phyloP scores from a whole-genome alignment of 2,329 filamentous ascomycete species.

The Colletotrichum tropicale region DNA sequence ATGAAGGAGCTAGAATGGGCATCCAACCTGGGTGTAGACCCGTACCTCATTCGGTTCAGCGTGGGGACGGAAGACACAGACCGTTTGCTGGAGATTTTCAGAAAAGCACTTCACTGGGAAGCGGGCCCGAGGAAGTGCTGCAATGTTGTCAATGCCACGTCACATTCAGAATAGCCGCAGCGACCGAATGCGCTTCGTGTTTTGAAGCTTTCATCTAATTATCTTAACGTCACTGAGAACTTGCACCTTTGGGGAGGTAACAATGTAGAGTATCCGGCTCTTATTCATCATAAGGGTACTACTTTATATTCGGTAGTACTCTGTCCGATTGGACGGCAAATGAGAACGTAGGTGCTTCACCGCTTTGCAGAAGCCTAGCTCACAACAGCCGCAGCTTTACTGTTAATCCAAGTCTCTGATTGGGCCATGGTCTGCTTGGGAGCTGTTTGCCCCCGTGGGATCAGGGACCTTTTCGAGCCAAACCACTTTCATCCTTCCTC shows the following conservation, averaged over 20 bases:
- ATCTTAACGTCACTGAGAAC: not conserved
- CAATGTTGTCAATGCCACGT: accelerated
- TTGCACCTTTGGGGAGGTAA: not conserved
- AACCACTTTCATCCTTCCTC: not conserved
- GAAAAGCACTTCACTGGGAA: not conserved
- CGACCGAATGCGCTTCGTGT: not conserved
- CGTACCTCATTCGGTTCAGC: slow-evolving; percentile 81
- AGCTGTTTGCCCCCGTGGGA: not conserved
- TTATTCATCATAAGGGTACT: not conserved
- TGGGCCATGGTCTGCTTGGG: not conserved
- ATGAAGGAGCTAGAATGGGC: slow-evolving; percentile 92
- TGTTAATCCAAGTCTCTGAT: not conserved
- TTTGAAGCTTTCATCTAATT: not conserved
- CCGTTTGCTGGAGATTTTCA: slow-evolving; percentile 48
- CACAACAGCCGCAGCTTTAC: not conserved
- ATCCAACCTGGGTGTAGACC: slow-evolving; percentile 77
- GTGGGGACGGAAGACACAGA: slow-evolving; percentile 83
- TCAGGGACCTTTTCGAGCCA: not conserved
- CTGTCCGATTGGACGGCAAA: not conserved
- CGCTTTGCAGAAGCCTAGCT: not conserved
- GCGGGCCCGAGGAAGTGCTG: accelerated
- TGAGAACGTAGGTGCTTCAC: not conserved
- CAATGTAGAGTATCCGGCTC: not conserved
- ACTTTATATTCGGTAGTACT: not conserved
- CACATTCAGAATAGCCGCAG: not conserved